phyloP scores from a whole-genome alignment of 495 filamentous ascomycete species.

The Pyrenula aspistea region DNA sequence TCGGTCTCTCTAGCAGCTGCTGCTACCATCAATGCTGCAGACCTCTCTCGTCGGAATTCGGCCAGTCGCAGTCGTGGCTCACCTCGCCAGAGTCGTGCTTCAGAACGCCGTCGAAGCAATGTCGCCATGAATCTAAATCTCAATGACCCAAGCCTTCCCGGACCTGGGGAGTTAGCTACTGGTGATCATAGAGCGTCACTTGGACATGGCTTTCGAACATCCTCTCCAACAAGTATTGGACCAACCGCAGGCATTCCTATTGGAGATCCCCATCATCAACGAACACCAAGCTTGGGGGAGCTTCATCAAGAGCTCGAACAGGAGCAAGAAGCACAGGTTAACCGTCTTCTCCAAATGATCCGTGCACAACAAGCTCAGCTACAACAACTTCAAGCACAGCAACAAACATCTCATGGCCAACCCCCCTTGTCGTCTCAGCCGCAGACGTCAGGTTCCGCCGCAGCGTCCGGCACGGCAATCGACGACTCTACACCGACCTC shows the following conservation, averaged over 20 bases:
- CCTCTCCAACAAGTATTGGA: constrained; percentile 45
- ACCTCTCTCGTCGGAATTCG: constrained; percentile 47
- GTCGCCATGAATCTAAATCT: constrained; percentile 64
- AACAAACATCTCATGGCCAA: constrained; percentile 18
- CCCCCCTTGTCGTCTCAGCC: constrained; percentile 24
- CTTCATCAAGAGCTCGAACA: constrained; percentile 90
- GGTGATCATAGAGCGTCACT: constrained; percentile 33
- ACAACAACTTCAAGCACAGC: constrained; percentile 45
- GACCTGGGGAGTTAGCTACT: constrained; percentile 45
- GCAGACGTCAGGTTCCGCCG: constrained; percentile 7
- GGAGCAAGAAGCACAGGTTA: constrained; percentile 94
- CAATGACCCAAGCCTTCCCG: constrained; percentile 50
- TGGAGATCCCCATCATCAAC: constrained; percentile 46
- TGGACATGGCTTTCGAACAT: constrained; percentile 32
- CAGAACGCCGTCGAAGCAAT: constrained; percentile 48
- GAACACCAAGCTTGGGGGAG: constrained; percentile 78
- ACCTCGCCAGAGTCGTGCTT: constrained; percentile 39
- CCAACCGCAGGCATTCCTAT: constrained; percentile 45
- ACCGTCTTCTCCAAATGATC: constrained; percentile 82
- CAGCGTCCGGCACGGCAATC: constrained; percentile 33
- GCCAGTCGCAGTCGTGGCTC: constrained; percentile 39
- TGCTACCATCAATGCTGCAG: constrained; percentile 58
- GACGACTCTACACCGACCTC: constrained; percentile 60
- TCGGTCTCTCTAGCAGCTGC: constrained; percentile 55
- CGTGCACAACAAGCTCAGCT: constrained; percentile 75